Evolutionary conservation across 306 rosid species (phyloP).

Genomic region (Prunus armeniaca): DNA sequence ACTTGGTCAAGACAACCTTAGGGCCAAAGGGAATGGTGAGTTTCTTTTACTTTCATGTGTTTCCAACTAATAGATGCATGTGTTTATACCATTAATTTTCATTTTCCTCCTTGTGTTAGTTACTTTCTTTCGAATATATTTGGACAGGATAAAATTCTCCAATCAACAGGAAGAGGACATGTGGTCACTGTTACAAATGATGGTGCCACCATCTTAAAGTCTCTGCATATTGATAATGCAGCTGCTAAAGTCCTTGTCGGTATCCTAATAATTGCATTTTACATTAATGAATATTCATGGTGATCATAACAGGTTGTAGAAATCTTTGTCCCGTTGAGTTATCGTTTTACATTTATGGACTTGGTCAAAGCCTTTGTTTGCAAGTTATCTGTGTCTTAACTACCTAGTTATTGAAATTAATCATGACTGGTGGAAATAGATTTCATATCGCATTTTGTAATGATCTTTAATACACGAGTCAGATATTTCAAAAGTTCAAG

Average conservation of each 20-base stretch:
- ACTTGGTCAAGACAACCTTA: slow-evolving; percentile 91
- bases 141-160: slow-evolving; percentile 87
- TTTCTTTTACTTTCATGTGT: not conserved
- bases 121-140: slow-evolving; percentile 9
- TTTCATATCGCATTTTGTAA: not conserved
- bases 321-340: not conserved
- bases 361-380: not conserved
- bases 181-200: slow-evolving; percentile 87
- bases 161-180: slow-evolving; percentile 93
- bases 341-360: not conserved
- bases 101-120: not conserved
- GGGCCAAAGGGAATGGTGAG: slow-evolving; percentile 98
- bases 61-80: not conserved
- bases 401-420: not conserved
- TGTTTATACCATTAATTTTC: not conserved
- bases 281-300: not conserved
- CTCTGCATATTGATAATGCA: slow-evolving; percentile 93
- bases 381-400: not conserved
- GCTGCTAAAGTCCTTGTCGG: slow-evolving; percentile 99
- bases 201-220: slow-evolving; percentile 96
- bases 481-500: slow-evolving; percentile 99
- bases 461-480: slow-evolving; percentile 47
- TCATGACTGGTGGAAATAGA: not conserved
- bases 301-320: not conserved
- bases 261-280: slow-evolving; percentile 52